These are phyloP conservation scores for Sarcodon sp. DNA, from an alignment of 768 basidiomycete genomes.

Conservation along the genomic window DNA sequence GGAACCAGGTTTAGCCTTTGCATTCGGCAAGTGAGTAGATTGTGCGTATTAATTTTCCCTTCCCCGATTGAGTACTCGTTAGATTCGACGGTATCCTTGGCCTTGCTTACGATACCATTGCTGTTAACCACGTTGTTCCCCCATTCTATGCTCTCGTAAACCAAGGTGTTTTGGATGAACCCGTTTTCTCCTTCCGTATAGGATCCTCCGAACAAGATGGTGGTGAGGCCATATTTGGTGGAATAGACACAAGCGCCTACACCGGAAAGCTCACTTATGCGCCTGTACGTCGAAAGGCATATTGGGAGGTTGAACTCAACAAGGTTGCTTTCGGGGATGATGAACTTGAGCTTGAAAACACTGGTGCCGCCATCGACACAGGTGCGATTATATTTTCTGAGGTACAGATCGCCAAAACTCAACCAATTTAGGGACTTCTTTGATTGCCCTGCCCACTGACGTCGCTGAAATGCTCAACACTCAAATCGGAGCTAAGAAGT, in stretches of 20 bases:
- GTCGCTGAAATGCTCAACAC: constrained; percentile 97
- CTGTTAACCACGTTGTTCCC: constrained; percentile 85
- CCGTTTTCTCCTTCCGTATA: constrained; percentile 91
- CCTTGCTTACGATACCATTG: constrained; percentile 89
- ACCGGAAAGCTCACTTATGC: constrained; percentile 75
- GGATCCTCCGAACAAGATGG: constrained; percentile 80
- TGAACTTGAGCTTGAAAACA: constrained; percentile 80
- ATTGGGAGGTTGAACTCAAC: constrained; percentile 96
- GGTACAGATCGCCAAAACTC: not conserved
- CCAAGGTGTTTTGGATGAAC: constrained; percentile 66
- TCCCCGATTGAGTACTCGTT: not conserved
- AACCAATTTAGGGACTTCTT: constrained; percentile 57
- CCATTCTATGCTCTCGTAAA: constrained; percentile 93
- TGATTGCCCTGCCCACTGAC: constrained; percentile 89
- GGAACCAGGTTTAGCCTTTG: constrained; percentile 95
- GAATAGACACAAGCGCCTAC: constrained; percentile 69
- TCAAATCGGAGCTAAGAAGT: constrained; percentile 86
- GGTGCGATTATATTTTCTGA: constrained; percentile 25
- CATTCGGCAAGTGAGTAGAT: constrained; percentile 75
- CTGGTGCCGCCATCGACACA: constrained; percentile 88
- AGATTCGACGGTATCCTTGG: constrained; percentile 96
- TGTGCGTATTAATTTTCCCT: not conserved
- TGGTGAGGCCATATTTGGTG: constrained; percentile 88
- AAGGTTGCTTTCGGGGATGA: constrained; percentile 81
- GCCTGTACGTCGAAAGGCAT: constrained; percentile 88